Base-by-base conservation (phyloP, 805 yeast genomes). In the Metschnikowia gelsemii region DNA sequence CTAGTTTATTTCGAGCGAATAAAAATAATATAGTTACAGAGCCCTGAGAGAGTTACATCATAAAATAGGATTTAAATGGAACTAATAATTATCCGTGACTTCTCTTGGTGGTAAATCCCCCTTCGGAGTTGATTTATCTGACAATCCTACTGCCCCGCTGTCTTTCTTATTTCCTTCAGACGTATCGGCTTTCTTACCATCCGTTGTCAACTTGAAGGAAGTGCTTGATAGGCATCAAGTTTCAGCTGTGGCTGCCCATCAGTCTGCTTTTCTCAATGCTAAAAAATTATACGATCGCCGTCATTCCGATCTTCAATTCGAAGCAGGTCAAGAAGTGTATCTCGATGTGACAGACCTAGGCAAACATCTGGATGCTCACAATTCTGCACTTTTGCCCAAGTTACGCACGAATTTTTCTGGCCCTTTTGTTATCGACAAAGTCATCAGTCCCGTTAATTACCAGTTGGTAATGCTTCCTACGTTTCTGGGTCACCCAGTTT, bases 381-480 rank as follows among this genome's bases (percentile, higher is more conserved):
- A 28, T 12, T 19, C 39, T 18, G 22, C 27, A 14, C 27, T 21
- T 20, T 28, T 17, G n/a, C 33, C 39, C 2, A 35, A 35, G 32
- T 33, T 35, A 11, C 32, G 39, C 11, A 19, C n/a, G 7, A 28
- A 19, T 32, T 35, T 14, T 19, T 27, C 8, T 19, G 32, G 6
- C 32, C 32, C 11, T 32, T 20, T 16, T 14, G 28, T 14, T 27
- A 19, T 22, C 23, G n/a, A n/a, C n/a, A n/a, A n/a, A 19, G 39
- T 35, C 17, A 18, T 27, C 8, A 27, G 32, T 8, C 32, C 32
- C 11, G 39, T 20, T 16, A 21, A 35, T 14, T 27, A 19, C 20
- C 23, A 35, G 21, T 27, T 35, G 19, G 24, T 20, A 14, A 27
- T 35, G 39, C 39, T 26, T 5, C 32, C 39, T 9, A 13, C 14